Base-by-base conservation (phyloP, 2,329 filamentous ascomycete species). In the Pseudocercospora fijiensis region DNA sequence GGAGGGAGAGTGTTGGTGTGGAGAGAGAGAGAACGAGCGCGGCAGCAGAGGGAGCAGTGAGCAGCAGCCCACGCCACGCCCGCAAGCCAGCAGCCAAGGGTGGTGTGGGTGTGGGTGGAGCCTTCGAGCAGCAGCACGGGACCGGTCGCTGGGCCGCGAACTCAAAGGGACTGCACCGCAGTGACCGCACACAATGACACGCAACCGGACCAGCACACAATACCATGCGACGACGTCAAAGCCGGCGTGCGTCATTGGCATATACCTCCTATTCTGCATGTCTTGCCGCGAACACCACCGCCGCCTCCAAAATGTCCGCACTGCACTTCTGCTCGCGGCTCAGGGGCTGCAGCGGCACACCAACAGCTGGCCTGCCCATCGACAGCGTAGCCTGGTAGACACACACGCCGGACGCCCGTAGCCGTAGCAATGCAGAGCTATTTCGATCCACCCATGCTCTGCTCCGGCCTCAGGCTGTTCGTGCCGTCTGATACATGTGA, bases 351-450 rank as follows among this genome's bases (percentile, higher is more conserved):
- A 5, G 18, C 45, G 20, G 49, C 52, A 4, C 16, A 41, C 53
- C 53, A 56, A 56, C 53, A 56, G 53, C 53, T 37, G 53, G 28
- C 53, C 28, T 33, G 30, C 10, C 3, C 16, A 10, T 11, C 30
- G 30, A 18, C 53, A 20, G 30, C 18, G 27, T 10, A 56, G 30
- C 27, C 53, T 20, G 27, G 53, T 20, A 56, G 53, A 20, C 51
- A 53, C n/a, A n/a, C n/a, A n/a, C n/a, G n/a, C n/a, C n/a, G n/a
- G n/a, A n/a, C n/a, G 51, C 51, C 28, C 24, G 27, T 53, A 27
- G 49, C 24, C 49, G 22, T 28, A 53, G 49, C 49, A 53, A 53
- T 47, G 43, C 18, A 47, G 43, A 47, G 43, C 43, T 47, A 47
- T 47, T 27, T 53, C 28, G 22, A 53, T 53, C 13, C 26, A 27